phyloP scores from a whole-genome alignment of 176 grass and related monocot species.

The Eleusine coracana region DNA sequence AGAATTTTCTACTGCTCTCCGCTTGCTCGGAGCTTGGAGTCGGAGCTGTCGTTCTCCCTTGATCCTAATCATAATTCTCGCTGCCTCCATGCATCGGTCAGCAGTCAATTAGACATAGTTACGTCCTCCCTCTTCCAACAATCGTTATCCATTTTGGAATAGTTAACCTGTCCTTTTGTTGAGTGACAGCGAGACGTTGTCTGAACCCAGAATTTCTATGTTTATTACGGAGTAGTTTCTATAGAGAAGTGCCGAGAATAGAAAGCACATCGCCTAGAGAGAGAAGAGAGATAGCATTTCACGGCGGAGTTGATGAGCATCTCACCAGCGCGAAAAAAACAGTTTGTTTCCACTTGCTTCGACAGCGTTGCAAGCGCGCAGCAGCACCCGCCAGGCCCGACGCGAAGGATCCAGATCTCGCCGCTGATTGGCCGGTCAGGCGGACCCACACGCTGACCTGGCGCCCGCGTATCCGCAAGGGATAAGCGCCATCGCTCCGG shows the following conservation, averaged over 20 bases:
- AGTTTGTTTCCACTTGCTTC: background rate
- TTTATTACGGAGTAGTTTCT: background rate
- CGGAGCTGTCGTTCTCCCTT: background rate
- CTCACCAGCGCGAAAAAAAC: background rate
- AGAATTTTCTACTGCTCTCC: background rate
- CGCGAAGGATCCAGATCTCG: slow-evolving; percentile 38
- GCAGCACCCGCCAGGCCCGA: background rate
- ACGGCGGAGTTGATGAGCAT: too few relatives aligned
- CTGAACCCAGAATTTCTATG: background rate
- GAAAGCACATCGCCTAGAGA: background rate
- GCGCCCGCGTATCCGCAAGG: slow-evolving; percentile 21
- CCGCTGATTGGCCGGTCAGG: background rate
- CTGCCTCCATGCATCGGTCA: background rate
- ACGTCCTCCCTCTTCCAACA: background rate
- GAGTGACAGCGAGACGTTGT: background rate
- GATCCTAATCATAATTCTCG: background rate
- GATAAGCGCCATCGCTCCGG: background rate
- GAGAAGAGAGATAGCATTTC: background rate
- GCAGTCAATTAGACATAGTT: background rate
- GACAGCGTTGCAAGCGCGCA: background rate
- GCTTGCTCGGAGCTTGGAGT: background rate
- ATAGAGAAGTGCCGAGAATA: background rate
- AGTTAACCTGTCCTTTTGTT: background rate
- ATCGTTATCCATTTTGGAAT: background rate
- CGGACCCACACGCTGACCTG: slow-evolving; percentile 25